Conservation (phyloP, 257 asterid genomes). For the Mentha longifolia region DNA sequence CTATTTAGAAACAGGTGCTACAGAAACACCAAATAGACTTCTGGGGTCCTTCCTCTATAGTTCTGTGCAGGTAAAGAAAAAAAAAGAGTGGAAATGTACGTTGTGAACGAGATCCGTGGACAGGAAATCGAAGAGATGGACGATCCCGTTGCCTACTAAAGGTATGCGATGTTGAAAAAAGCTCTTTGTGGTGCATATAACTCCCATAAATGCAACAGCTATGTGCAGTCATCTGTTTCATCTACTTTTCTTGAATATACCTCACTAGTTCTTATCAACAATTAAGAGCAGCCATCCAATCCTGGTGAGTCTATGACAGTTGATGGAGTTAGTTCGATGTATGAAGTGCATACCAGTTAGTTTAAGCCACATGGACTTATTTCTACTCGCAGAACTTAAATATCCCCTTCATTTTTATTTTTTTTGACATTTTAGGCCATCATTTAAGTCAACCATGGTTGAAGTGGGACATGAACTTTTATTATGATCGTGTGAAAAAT, state of each 20-base stretch:
- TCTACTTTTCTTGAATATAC: constrained; percentile 31
- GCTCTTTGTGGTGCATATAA: not conserved
- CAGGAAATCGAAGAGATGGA: constrained; percentile 1
- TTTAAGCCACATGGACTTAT: constrained; percentile 33
- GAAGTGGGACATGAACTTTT: constrained; percentile 32
- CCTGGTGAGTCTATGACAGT: constrained; percentile 34
- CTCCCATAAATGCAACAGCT: constrained; percentile 13
- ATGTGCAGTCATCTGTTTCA: constrained; percentile 27
- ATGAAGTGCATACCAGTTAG: constrained; percentile 25
- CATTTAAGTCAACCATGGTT: constrained; percentile 27
- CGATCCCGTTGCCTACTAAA: constrained; percentile 6
- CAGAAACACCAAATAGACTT: too few relatives aligned
- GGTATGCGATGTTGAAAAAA: constrained; percentile 1
- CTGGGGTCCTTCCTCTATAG: not conserved
- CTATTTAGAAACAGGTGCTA: not conserved
- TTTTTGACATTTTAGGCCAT: constrained; percentile 4
- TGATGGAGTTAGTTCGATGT: constrained; percentile 28
- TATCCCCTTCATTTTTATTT: constrained; percentile 1
- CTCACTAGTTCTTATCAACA: constrained; percentile 24
- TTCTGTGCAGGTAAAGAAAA: constrained; percentile 1
- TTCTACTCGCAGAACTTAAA: not conserved
- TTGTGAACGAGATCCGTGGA: not conserved
- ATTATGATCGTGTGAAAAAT: not conserved
- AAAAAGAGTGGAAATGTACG: not conserved
- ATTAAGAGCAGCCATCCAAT: constrained; percentile 40